phyloP scores from a whole-genome alignment of 306 rosid species.

The Rubus parviflorus region DNA sequence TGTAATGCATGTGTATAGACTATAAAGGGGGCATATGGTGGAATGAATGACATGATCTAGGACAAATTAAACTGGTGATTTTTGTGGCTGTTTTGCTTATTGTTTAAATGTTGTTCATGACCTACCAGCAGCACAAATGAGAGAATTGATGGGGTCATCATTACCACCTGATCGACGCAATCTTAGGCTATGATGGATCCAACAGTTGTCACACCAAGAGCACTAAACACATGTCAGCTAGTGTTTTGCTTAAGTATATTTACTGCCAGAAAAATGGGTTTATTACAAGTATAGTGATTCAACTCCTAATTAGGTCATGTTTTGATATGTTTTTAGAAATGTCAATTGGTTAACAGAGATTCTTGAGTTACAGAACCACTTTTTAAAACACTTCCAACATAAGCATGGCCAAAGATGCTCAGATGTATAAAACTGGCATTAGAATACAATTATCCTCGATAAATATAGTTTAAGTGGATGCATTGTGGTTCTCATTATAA shows the following conservation, averaged over 20 bases:
- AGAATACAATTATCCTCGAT: neutral
- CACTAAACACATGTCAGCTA: neutral
- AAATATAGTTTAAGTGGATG: conserved; percentile 23
- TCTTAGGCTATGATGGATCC: conserved; percentile 45
- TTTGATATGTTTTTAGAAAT: neutral
- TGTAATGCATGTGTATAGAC: neutral
- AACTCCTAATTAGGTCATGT: neutral
- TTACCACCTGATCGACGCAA: conserved; percentile 49
- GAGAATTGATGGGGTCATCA: conserved; percentile 43
- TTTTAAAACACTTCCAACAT: neutral
- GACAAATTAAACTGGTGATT: neutral
- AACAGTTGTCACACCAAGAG: conserved; percentile 37
- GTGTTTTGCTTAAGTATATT: neutral
- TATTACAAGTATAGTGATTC: too few relatives aligned
- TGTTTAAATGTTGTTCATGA: conserved; percentile 6
- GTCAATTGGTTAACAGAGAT: neutral
- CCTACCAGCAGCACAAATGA: conserved; percentile 28
- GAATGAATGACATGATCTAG: conserved; percentile 1
- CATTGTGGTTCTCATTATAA: conserved; percentile 40
- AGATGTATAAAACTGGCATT: neutral
- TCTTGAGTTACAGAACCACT: neutral
- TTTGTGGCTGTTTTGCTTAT: neutral
- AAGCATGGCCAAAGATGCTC: neutral
- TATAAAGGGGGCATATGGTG: neutral
- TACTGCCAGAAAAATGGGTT: neutral